Percentiles rank a stretch among this genome's conserved stretches.
Evolutionary conservation across 306 rosid genomes (phyloP).

Genomic region (Fagus crenata): DNA sequence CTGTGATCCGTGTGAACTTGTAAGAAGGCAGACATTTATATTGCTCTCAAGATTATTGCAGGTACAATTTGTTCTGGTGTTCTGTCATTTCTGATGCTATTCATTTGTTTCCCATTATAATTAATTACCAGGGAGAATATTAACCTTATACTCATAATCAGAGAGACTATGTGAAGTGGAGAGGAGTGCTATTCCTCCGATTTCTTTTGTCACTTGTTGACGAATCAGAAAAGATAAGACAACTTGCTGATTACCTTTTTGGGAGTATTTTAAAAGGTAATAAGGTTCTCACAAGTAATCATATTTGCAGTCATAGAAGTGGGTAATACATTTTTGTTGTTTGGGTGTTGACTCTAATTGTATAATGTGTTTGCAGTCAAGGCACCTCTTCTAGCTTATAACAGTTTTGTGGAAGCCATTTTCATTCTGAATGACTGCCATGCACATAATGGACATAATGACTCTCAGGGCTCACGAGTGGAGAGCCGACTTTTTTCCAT

Average conservation of each 20-base stretch:
- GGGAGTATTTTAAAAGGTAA: slow-evolving; percentile 88
- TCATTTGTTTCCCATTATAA: slow-evolving; percentile 13
- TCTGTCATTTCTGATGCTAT: neutral
- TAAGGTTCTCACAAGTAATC: slow-evolving; percentile 21
- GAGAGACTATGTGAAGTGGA: slow-evolving; percentile 95
- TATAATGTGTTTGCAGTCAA: slow-evolving; percentile 53
- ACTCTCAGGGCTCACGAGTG: too few species aligned
- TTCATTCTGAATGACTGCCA: too few species aligned
- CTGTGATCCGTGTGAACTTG: slow-evolving; percentile 92
- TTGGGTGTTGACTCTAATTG: slow-evolving; percentile 22
- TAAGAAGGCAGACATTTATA: slow-evolving; percentile 90
- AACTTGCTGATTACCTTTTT: slow-evolving; percentile 71
- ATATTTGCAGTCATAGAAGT: slow-evolving; percentile 28
- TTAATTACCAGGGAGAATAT: slow-evolving; percentile 5
- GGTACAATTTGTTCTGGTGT: slow-evolving; percentile 43
- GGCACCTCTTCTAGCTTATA: slow-evolving; percentile 89
- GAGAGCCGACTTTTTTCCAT: too few species aligned
- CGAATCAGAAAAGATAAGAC: slow-evolving; percentile 19
- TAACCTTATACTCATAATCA: slow-evolving; percentile 4
- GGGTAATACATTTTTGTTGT: neutral
- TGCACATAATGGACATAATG: too few species aligned
- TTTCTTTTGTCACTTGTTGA: slow-evolving; percentile 96
- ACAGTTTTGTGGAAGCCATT: too few species aligned
- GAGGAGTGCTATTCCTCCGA: slow-evolving; percentile 89
- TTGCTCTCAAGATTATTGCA: slow-evolving; percentile 86